phyloP scores from a whole-genome alignment of 352 stramenopile species.

The Phytophthora pinifolia region DNA sequence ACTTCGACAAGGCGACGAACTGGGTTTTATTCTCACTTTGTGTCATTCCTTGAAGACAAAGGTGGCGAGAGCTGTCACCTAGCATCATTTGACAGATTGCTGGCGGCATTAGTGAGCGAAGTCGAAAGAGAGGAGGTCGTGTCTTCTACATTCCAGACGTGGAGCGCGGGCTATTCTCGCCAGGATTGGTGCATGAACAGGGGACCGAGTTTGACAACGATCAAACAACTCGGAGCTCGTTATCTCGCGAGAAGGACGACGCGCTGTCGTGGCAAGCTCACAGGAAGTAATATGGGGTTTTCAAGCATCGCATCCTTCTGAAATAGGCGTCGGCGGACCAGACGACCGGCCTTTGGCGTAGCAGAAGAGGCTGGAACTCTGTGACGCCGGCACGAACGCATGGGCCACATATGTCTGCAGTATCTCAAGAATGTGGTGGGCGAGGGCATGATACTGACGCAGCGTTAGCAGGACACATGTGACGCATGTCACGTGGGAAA shows the following conservation, averaged over 20 bases:
- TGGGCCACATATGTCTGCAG: too few relatives aligned
- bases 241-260: slow-evolving; percentile 1
- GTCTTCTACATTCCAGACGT: slow-evolving; percentile 7
- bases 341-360: background rate
- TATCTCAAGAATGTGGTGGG: too few relatives aligned
- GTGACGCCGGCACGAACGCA: background rate
- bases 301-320: background rate
- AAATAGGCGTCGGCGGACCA: background rate
- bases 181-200: slow-evolving; percentile 7
- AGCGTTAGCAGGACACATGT: background rate
- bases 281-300: slow-evolving; percentile 8
- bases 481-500: slow-evolving; percentile 6
- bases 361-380: slow-evolving; percentile 6
- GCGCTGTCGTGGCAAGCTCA: background rate
- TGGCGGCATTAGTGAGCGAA: background rate
- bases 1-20: slow-evolving; percentile 7
- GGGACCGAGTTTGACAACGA: slow-evolving; percentile 9
- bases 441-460: too few relatives aligned
- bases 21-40: slow-evolving; percentile 3
- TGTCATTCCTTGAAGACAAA: slow-evolving; percentile 3
- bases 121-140: slow-evolving; percentile 1
- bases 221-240: background rate
- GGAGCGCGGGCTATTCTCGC: slow-evolving; percentile 4
- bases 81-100: background rate
- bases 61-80: background rate